Evolutionary conservation across 768 basidiomycete genomes (phyloP).

Genomic region (Boletus tomentosulus): DNA sequence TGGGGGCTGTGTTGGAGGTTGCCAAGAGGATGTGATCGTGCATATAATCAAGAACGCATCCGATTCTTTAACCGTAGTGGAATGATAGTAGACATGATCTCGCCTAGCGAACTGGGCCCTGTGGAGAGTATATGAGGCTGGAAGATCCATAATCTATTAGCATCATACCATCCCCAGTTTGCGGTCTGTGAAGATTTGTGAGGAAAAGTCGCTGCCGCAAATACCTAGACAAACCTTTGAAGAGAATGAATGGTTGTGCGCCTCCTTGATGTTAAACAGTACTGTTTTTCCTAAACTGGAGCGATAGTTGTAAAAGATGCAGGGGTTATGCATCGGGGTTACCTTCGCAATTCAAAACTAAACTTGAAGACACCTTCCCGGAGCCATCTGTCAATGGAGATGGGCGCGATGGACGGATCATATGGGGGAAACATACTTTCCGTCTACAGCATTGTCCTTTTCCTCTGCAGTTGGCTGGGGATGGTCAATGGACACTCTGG

Average conservation of each 20-base stretch:
- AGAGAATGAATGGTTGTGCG: slow-evolving; percentile 77
- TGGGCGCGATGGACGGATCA: neutral
- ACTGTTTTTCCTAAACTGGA: slow-evolving; percentile 44
- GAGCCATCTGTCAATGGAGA: slow-evolving; percentile 54
- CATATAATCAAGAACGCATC: slow-evolving; percentile 78
- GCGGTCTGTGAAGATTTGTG: slow-evolving; percentile 48
- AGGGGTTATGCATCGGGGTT: neutral
- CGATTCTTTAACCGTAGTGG: slow-evolving; percentile 44
- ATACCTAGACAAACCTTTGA: slow-evolving; percentile 43
- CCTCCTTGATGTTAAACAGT: slow-evolving; percentile 67
- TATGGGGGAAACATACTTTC: slow-evolving; percentile 40
- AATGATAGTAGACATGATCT: slow-evolving; percentile 63
- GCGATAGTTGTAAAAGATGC: neutral
- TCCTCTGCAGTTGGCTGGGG: slow-evolving; percentile 72
- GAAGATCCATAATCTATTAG: neutral
- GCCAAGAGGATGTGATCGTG: slow-evolving; percentile 67
- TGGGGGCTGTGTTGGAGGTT: slow-evolving; percentile 44
- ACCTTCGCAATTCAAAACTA: slow-evolving; percentile 78
- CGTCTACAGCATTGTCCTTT: slow-evolving; percentile 59
- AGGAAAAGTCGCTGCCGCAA: slow-evolving; percentile 4
- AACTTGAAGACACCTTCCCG: slow-evolving; percentile 85
- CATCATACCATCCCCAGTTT: slow-evolving; percentile 79
- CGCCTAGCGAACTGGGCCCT: slow-evolving; percentile 80
- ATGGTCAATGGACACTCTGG: slow-evolving; percentile 2
- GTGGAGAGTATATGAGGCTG: slow-evolving; percentile 1